Base-by-base conservation (phyloP, 2,329 filamentous ascomycete species). In the Aureobasidium uvarum region DNA sequence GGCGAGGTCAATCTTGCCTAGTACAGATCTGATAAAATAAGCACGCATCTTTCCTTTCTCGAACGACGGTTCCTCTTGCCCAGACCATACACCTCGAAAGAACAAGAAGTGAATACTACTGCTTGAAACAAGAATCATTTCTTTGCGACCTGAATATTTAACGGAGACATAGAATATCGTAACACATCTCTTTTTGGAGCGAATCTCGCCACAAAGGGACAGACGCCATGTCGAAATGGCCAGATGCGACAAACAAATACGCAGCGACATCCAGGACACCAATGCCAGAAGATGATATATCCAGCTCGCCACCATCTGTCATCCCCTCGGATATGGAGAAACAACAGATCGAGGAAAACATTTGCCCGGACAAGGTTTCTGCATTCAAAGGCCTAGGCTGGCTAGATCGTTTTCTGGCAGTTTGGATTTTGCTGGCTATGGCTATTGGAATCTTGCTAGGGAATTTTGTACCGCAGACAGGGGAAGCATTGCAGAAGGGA, bases 381-480 rank as follows among this genome's bases (percentile, higher is more conserved):
- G 69, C 74, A 6, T 71, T 80, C 46, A 77, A 76, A 70, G 77
- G 73, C 3, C 76, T 81, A 33, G 77, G 76, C 1, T 78, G 77
- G 63, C 76, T 81, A 25, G 80, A 81, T 69, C 74, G 78, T 1
- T 78, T 80, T 60, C 75, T 82, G 18, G 80, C 79, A 5, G 60
- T 82, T 39, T 81, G 90, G 90, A 93, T 94, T 66, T 80, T 94
- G 31, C 82, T 94, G 0, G 89, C 90, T 52, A 95, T 95, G 87
- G 81, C 84, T 1, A 76, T 92, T 8, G 60, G 91, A 3, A 88
- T 95, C 50, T 77, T 93, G 1, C 77, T 94, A 0, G 90, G 89
- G 6, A 93, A 93, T 75, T 90, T 92, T 67, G 88, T 90, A 1
- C 83, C 85, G 0, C 79, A 78, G 25, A 85, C 85, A 1, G 86